Conservation (phyloP, 805 yeast species). For the Allodekkera sacchari region DNA sequence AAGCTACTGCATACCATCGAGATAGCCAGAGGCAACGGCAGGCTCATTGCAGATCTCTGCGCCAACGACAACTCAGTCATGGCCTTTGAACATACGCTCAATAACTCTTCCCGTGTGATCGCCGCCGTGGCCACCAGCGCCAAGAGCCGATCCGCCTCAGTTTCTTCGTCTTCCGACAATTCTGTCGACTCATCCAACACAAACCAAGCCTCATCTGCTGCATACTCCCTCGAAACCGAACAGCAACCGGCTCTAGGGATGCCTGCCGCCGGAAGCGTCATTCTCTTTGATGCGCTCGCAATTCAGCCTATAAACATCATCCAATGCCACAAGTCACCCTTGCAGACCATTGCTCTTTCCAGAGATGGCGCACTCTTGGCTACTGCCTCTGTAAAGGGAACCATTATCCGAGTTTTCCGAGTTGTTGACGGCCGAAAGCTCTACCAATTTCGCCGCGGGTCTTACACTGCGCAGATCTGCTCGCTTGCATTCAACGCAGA, state of each 20-base stretch:
- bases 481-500: conserved; percentile 70
- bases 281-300: conserved; percentile 69
- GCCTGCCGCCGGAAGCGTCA: no score
- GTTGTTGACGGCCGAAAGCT: conserved; percentile 55
- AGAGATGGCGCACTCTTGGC: conserved; percentile 75
- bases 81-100: conserved; percentile 52
- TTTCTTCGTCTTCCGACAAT: neutral
- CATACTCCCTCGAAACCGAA: no score
- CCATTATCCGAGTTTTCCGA: conserved; percentile 75
- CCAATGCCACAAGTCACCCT: conserved; percentile 76
- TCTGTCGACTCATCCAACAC: no score
- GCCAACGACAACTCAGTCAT: conserved; percentile 41
- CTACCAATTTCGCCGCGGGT: conserved; percentile 75
- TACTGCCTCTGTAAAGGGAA: conserved; percentile 85
- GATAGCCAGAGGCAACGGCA: conserved; percentile 31
- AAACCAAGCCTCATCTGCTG: no score
- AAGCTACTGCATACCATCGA: conserved; percentile 68
- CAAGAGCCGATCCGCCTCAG: no score
- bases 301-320: conserved; percentile 72
- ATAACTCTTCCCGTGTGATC: neutral
- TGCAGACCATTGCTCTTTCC: conserved; percentile 62
- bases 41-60: conserved; percentile 21
- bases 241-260: no score
- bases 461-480: conserved; percentile 73
- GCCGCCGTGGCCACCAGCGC: neutral